Percentiles rank a stretch among this genome's conserved stretches.
phyloP scores from a whole-genome alignment of 805 yeast species.

The Wickerhamomyces subpelliculosus region DNA sequence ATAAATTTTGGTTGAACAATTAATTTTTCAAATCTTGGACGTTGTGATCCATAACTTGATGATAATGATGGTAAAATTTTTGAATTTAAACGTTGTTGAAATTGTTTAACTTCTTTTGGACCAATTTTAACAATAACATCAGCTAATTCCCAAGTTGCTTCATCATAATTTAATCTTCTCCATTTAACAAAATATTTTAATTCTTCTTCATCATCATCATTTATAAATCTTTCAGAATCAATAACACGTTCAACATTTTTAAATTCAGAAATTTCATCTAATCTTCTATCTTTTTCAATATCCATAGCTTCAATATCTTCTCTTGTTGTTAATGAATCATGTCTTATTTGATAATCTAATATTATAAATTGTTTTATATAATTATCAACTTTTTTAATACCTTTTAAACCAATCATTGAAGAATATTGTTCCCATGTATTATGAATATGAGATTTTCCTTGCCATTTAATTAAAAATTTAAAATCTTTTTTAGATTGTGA shows the following conservation, averaged over 20 bases:
- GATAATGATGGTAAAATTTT: constrained; percentile 79
- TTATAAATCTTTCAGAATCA: constrained; percentile 63
- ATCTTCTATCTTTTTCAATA: constrained; percentile 75
- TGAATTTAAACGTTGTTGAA: constrained; percentile 73
- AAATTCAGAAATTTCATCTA: constrained; percentile 79
- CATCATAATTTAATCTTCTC: constrained; percentile 90
- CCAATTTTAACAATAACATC: constrained; percentile 77
- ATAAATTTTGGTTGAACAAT: constrained; percentile 82
- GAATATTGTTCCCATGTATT: constrained; percentile 86
- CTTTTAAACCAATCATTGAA: constrained; percentile 43
- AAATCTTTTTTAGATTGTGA: constrained; percentile 53
- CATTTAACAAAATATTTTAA: constrained; percentile 87
- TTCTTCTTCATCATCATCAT: constrained; percentile 57
- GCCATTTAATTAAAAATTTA: constrained; percentile 76
- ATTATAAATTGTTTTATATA: constrained; percentile 75
- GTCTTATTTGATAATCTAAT: constrained; percentile 66
- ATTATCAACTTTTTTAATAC: constrained; percentile 82
- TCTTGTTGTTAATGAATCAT: constrained; percentile 74
- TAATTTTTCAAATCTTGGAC: constrained; percentile 89
- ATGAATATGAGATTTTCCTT: constrained; percentile 80
- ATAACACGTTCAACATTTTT: constrained; percentile 86
- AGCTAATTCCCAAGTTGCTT: constrained; percentile 95
- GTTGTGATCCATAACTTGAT: constrained; percentile 61
- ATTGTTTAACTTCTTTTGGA: constrained; percentile 77
- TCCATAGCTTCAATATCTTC: constrained; percentile 95